Conservation (phyloP, 805 yeast genomes). For the Clavispora asparagi region DNA sequence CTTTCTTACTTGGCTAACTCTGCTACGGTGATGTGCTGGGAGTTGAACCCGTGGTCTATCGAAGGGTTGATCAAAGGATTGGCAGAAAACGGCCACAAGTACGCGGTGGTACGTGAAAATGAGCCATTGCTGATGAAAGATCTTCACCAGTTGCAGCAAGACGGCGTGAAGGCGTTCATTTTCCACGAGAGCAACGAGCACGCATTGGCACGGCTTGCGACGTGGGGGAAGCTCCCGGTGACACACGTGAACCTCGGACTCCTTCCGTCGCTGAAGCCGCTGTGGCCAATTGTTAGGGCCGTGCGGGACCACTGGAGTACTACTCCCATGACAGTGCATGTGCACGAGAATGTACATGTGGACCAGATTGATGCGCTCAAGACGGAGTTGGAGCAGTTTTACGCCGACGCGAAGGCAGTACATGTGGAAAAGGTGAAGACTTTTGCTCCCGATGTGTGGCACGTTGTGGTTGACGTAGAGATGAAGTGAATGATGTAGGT, state of each 20-base stretch:
- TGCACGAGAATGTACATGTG: conserved; percentile 69
- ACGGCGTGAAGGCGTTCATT: conserved; percentile 37
- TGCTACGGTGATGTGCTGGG: conserved; percentile 71
- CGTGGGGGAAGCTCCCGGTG: conserved; percentile 19
- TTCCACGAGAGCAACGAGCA: conserved; percentile 61
- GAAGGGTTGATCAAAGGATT: conserved; percentile 64
- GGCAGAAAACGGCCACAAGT: conserved; percentile 32
- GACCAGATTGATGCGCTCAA: conserved; percentile 33
- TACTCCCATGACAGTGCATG: conserved; percentile 43
- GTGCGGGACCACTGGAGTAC: conserved; percentile 2
- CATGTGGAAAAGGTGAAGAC: conserved; percentile 70
- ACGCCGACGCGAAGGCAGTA: conserved; percentile 14
- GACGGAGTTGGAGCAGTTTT: conserved; percentile 11
- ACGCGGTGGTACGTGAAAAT: conserved; percentile 1
- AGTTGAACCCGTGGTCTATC: conserved; percentile 78
- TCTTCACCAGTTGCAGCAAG: not conserved
- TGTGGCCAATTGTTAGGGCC: conserved; percentile 49
- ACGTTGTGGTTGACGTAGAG: conserved; percentile 44
- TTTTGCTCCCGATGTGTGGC: conserved; percentile 86
- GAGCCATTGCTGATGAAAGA: conserved; percentile 2
- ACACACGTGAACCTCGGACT: conserved; percentile 74
- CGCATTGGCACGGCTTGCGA: conserved; percentile 39
- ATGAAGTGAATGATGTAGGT: not conserved
- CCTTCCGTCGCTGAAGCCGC: conserved; percentile 61
- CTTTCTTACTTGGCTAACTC: conserved; percentile 55